Base-by-base conservation (phyloP, 306 rosid genomes). In the Vicia sativa region DNA sequence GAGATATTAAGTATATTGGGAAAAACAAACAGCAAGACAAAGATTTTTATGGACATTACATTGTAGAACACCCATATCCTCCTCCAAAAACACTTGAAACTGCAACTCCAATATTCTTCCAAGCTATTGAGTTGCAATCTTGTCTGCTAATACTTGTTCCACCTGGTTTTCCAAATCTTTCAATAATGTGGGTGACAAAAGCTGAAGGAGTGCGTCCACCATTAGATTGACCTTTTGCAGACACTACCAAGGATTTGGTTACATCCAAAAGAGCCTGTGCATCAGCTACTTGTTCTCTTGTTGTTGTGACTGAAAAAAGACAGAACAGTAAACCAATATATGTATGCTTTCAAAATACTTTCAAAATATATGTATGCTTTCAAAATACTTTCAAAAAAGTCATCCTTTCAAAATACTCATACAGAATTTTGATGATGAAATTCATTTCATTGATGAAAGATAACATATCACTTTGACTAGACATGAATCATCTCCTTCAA, bases 251-350 rank as follows among this genome's bases (percentile, higher is more conserved):
- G 55, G 82, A 45, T 65, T 77, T 68, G 3, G 82, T 35, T 41
- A 79, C 73, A 62, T 66, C 79, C 75, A 76, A 31, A 38, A 83
- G 84, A 19, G 79, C 82, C 72, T 72, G 68, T 42, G 87, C 87
- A 58, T 79, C 87, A 14, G 77, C 82, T 14, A 79, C 84, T 53
- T 82, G 87, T 60, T 82, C 87, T 65, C 87, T 79, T 7, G 87
- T 79, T 13, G 65, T 79, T 50, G 73, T 52, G 15, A 79, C 87
- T 82, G 75, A 64, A 46, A 61, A 28, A 3, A 35, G 38, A 23
- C 48, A 50, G 29, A 71, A 57, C 12, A 65, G 19, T 37, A 15
- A 44, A 43, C 65, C 25, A 66, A 44, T 53, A 14, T 59, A 29
- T 26, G 14, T 58, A 19, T 10, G 16, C n/a, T n/a, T n/a, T n/a